These are phyloP conservation scores for Saccharomycopsis capsularis DNA, from an alignment of 805 yeast species.

Conservation along the genomic window DNA sequence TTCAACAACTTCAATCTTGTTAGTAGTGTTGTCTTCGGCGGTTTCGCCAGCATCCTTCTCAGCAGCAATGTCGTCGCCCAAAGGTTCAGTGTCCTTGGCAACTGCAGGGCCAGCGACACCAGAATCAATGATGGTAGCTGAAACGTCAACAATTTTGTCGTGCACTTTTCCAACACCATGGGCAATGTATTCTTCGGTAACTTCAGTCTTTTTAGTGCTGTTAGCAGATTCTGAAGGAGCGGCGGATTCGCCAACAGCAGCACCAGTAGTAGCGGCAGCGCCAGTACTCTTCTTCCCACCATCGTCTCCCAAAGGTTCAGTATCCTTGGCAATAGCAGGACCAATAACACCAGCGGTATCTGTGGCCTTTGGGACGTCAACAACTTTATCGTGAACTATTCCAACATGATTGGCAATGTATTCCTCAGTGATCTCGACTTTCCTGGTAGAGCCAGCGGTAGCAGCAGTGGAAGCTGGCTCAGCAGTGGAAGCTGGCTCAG, in stretches of 20 bases:
- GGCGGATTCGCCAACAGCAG: slow-evolving; percentile 1
- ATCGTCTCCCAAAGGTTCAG: too few species aligned
- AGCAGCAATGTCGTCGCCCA: too few species aligned
- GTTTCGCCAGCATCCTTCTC: too few species aligned
- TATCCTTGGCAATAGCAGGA: neutral
- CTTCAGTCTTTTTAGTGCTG: neutral
- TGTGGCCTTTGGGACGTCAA: neutral
- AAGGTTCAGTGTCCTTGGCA: too few species aligned
- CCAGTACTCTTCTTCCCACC: too few species aligned
- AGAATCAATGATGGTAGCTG: neutral
- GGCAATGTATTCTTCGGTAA: neutral
- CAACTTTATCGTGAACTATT: neutral
- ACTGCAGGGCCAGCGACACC: neutral
- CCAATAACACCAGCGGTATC: neutral
- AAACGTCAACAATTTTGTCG: neutral
- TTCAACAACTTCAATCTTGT: neutral
- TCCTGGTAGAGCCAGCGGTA: neutral
- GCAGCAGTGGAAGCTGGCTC: neutral
- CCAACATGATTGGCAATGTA: neutral
- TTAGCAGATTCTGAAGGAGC: slow-evolving; percentile 2
- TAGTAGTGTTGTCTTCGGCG: neutral
- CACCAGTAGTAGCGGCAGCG: neutral
- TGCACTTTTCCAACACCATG: neutral
- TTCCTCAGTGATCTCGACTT: too few species aligned
- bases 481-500: neutral